phyloP scores from a whole-genome alignment of 108 stramenopile species.

The Skeletonema costatum region DNA sequence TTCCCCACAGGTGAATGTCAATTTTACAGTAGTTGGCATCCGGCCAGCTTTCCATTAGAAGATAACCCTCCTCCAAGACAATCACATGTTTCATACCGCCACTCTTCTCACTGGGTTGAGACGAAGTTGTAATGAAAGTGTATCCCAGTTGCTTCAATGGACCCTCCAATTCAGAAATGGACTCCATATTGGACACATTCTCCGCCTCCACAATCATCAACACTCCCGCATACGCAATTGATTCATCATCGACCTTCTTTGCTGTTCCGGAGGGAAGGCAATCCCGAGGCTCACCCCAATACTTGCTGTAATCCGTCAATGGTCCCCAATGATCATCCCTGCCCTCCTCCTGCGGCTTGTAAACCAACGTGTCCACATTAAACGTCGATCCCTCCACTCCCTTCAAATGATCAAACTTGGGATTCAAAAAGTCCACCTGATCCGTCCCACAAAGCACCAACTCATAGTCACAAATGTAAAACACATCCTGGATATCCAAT shows the following conservation, averaged over 20 bases:
- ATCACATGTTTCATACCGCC: constrained; percentile 33
- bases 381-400: constrained; percentile 5
- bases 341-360: constrained; percentile 52
- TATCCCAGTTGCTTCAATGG: constrained; percentile 13
- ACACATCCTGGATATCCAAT: constrained; percentile 48
- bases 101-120: constrained; percentile 10
- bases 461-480: constrained; percentile 75
- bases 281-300: constrained; percentile 40
- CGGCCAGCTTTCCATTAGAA: constrained; percentile 54
- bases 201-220: constrained; percentile 76
- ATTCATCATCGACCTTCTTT: constrained; percentile 15
- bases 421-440: constrained; percentile 69
- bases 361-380: constrained; percentile 26
- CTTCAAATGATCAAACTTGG: constrained; percentile 33
- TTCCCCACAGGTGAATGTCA: too few species aligned
- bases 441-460: constrained; percentile 71
- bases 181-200: constrained; percentile 19
- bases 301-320: constrained; percentile 67
- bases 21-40: constrained; percentile 18
- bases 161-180: constrained; percentile 18
- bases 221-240: constrained; percentile 43
- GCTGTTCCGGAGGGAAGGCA: constrained; percentile 35
- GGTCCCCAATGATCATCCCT: constrained; percentile 57
- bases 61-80: constrained; percentile 49
- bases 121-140: constrained; percentile 41